Conservation (phyloP, 352 stramenopile genomes). For the Pythium rhizo-oryzae region DNA sequence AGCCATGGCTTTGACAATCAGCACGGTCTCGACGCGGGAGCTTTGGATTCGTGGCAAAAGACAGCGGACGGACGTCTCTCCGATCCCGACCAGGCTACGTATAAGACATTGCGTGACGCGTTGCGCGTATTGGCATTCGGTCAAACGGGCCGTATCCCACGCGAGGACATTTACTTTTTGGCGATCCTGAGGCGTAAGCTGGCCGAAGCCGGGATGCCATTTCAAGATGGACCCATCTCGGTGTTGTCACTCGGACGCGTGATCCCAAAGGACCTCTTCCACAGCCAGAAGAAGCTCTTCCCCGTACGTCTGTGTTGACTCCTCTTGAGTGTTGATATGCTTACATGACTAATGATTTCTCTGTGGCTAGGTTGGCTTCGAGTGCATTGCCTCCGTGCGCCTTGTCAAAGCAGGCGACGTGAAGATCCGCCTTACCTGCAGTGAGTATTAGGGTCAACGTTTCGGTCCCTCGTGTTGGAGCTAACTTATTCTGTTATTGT, state of each 20-base stretch:
- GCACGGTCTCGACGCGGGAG: conserved; percentile 38
- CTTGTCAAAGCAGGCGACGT: conserved; percentile 20
- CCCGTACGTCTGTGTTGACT: conserved; percentile 36
- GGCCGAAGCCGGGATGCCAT: conserved; percentile 51
- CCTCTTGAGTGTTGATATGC: not conserved
- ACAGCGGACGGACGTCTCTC: conserved; percentile 47
- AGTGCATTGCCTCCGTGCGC: conserved; percentile 18
- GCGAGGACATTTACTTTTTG: conserved; percentile 77
- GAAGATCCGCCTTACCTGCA: conserved; percentile 27
- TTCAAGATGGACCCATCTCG: conserved; percentile 73
- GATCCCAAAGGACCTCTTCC: conserved; percentile 66
- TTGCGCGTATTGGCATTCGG: conserved; percentile 44
- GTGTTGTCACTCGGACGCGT: conserved; percentile 53
- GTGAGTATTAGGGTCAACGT: conserved; percentile 9
- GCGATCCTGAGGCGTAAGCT: conserved; percentile 61
- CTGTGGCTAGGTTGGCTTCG: conserved; percentile 18
- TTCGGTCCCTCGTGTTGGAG: not conserved
- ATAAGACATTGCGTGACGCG: conserved; percentile 50
- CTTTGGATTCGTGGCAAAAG: conserved; percentile 40
- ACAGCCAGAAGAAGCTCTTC: conserved; percentile 79
- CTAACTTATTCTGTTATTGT: not conserved
- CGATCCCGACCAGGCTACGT: conserved; percentile 45
- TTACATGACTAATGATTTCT: not conserved
- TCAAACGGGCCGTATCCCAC: conserved; percentile 41
- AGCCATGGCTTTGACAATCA: conserved; percentile 15